Base-by-base conservation (phyloP, 1,284 basidiomycete genomes). In the Retiboletus flavoniger region DNA sequence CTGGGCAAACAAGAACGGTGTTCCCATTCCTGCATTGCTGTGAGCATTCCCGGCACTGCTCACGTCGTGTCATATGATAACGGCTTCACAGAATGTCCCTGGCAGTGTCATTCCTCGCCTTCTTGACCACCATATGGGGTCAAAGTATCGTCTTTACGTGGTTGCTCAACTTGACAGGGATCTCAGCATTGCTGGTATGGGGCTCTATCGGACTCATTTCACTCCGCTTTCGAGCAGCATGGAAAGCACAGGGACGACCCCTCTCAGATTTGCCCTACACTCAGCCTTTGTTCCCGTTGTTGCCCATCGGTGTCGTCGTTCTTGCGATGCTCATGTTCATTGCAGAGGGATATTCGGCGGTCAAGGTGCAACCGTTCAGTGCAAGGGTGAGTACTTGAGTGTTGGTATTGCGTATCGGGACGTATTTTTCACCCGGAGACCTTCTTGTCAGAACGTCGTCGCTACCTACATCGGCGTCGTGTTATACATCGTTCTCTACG, bases 151-250 rank as follows among this genome's bases (percentile, higher is more conserved):
- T 79, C 41, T 82, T 83, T 59, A 77, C 76, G 3, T 81, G 80
- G 84, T 72, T 86, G 34, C 78, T 86, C 61, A 85, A 87, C 64
- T 72, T 90, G 47, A 84, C 83, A 7, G 82, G 86, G 9, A 83
- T 89, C 53, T 85, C 85, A 1, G 84, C 85, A 19, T 72, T 91
- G 51, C 76, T 89, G 46, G 82, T 81, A 21, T 89, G 84, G 83
- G 78, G 74, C 29, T 76, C 77, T 26, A 77, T 90, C 59, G 80
- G 84, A 7, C 17, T 72, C 19, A 79, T 82, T 34, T 81, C 79
- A 1, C 51, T 81, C 34, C 77, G 79, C 16, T 82, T 83, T 68
- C 75, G 80, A 28, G 57, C 62, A 13, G 79, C 78, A 7, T 81
- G 77, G 67, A 58, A 51, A 19, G 73, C 71, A 0, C 77, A 77